Base-by-base conservation (phyloP, 371 early-diverging fungal genomes). In the Gilbertella persicaria region DNA sequence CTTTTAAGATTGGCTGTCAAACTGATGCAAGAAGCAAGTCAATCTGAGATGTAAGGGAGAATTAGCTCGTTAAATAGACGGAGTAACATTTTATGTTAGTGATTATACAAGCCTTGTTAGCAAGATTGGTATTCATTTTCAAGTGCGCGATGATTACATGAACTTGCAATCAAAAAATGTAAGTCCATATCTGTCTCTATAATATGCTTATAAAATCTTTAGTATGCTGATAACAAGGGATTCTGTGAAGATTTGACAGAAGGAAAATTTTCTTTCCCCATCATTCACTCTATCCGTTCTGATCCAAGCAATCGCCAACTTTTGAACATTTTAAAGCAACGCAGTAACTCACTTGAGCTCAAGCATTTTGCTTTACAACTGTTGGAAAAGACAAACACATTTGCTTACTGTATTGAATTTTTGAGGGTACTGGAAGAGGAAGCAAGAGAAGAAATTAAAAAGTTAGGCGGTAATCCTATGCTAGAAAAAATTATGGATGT, bases 161-260 rank as follows among this genome's bases (percentile, higher is more conserved):
- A 97, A 98, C 62, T 69, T 98, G 14, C 85, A 86, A 52, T 93
- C 96, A 4, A 76, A 74, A 24, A 80, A 84, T 54, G 93, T 89
- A 84, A 47, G 50, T 35, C 4, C 28, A 13, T 35, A 13, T 19
- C 5, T 50, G 2, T 13, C 13, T 5, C 13, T 13, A 4, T 17
- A 17, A 14, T 30, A 33, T 24, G 16, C 35, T 36, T 14, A 23
- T 19, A 30, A 17, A 24, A 3, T 33, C 0, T 20, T 35, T 59
- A 91, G 86, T 98, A 94, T 56, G 75, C 88, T 7, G 83, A 90
- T 38, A 91, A 89, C 74, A 98, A 98, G 65, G 97, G 97, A 19
- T 98, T 91, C 65, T 95, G 95, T 55, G 97, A 98, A 73, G 99
- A 98, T 64, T 66, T 98, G 55, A 94, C 95, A 0, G 99, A 98